These are phyloP conservation scores for Exophiala phaeomuriformis DNA, from an alignment of 2,329 filamentous ascomycete species.

Conservation along the genomic window DNA sequence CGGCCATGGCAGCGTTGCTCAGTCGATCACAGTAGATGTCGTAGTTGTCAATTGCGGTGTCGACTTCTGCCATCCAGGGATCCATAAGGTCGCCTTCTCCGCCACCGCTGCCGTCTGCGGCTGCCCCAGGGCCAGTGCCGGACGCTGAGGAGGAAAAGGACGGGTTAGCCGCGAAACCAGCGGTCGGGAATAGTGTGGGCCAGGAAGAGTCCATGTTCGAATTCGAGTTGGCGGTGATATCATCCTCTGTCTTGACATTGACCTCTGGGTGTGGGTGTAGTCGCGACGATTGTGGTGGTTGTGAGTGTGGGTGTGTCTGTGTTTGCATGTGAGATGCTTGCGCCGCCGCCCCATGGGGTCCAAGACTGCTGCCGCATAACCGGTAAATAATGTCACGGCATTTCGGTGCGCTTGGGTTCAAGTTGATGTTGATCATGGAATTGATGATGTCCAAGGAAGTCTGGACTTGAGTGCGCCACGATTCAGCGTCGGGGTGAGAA, in stretches of 20 bases:
- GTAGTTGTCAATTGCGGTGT: slow-evolving; percentile 22
- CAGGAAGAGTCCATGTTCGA: neutral
- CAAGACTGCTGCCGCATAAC: slow-evolving; percentile 17
- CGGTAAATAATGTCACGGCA: slow-evolving; percentile 21
- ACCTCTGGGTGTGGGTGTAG: neutral
- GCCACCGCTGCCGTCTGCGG: neutral
- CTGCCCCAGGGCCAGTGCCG: slow-evolving; percentile 2
- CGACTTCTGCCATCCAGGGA: slow-evolving; percentile 20
- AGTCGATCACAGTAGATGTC: slow-evolving; percentile 19
- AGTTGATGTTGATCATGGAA: slow-evolving; percentile 16
- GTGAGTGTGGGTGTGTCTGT: neutral
- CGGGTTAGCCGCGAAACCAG: neutral
- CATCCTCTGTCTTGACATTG: too few species aligned
- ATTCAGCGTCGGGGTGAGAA: slow-evolving; percentile 28
- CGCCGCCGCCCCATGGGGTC: neutral
- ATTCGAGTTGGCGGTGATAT: too few species aligned
- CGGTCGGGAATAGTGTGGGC: neutral
- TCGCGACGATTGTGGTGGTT: neutral
- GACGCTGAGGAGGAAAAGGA: slow-evolving; percentile 8
- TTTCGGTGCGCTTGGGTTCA: slow-evolving; percentile 20
- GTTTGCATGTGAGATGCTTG: neutral
- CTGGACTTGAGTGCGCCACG: slow-evolving; percentile 19
- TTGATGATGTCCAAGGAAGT: slow-evolving; percentile 18
- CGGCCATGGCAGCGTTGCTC: slow-evolving; percentile 16
- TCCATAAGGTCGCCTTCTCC: neutral